These are phyloP conservation scores for Nothophytophthora sp. DNA, from an alignment of 352 stramenopile species.

Conservation along the genomic window DNA sequence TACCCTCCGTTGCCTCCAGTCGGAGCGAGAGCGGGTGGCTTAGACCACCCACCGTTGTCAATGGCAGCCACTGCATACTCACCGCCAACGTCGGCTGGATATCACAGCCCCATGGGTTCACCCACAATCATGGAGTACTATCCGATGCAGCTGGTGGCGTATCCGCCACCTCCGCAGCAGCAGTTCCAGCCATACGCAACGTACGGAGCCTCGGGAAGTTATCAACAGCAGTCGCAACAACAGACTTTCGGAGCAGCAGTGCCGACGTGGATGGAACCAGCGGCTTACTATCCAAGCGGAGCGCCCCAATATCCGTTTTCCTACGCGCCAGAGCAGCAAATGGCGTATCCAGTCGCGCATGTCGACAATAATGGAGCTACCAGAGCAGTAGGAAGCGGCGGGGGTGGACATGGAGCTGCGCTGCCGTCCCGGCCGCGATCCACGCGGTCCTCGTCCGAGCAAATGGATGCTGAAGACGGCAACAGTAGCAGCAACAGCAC, in stretches of 20 bases:
- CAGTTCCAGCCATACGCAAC: slow-evolving; percentile 25
- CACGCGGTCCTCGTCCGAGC: slow-evolving; percentile 12
- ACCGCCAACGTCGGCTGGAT: slow-evolving; percentile 5
- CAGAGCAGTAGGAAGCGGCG: too few relatives aligned
- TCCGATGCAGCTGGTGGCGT: slow-evolving; percentile 27
- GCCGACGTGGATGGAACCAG: slow-evolving; percentile 23
- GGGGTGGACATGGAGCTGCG: not conserved
- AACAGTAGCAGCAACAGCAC: slow-evolving; percentile 30
- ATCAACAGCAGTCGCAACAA: slow-evolving; percentile 23
- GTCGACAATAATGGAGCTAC: slow-evolving; percentile 11
- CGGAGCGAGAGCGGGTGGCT: slow-evolving; percentile 1
- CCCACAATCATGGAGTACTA: slow-evolving; percentile 26
- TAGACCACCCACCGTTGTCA: slow-evolving; percentile 6
- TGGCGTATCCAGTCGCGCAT: slow-evolving; percentile 16
- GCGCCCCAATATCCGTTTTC: slow-evolving; percentile 27
- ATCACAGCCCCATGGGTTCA: slow-evolving; percentile 9
- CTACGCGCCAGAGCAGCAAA: slow-evolving; percentile 18
- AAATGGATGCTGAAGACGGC: slow-evolving; percentile 24
- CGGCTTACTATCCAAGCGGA: slow-evolving; percentile 26
- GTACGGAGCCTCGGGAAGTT: slow-evolving; percentile 13
- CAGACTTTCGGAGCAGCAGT: slow-evolving; percentile 21
- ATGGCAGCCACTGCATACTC: slow-evolving; percentile 16
- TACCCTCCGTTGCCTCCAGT: slow-evolving; percentile 12
- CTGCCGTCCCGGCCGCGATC: slow-evolving; percentile 11
- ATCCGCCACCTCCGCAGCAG: slow-evolving; percentile 21